A percentile compares a stretch with the other conserved stretches of the same genome.
phyloP scores from a whole-genome alignment of 495 filamentous ascomycete genomes.

The Aspergillus sclerotioniger region DNA sequence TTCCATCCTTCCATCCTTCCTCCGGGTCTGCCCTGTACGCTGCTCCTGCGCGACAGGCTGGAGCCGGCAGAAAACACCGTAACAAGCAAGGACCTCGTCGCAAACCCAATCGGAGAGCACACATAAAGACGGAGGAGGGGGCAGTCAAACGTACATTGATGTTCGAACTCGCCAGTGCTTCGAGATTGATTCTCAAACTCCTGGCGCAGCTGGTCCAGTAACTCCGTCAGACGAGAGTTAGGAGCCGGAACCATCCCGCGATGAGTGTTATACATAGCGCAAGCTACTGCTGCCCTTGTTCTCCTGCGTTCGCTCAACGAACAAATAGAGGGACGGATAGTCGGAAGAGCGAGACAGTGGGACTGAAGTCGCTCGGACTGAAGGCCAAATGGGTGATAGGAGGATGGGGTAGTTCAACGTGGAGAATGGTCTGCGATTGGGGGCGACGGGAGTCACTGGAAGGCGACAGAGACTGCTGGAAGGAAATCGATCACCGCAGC shows the following conservation, averaged over 20 bases:
- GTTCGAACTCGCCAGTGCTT: slow-evolving; percentile 78
- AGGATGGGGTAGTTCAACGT: slow-evolving; percentile 12
- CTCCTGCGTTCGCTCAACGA: neutral
- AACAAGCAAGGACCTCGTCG: neutral
- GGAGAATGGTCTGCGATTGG: neutral
- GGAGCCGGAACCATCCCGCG: slow-evolving; percentile 75
- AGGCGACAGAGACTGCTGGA: slow-evolving; percentile 19
- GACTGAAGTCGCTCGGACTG: slow-evolving; percentile 6
- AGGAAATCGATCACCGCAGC: slow-evolving; percentile 19
- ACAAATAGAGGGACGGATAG: slow-evolving; percentile 4
- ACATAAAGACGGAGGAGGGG: slow-evolving; percentile 9
- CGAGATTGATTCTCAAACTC: slow-evolving; percentile 85
- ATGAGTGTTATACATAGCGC: slow-evolving; percentile 84
- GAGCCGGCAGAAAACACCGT: neutral
- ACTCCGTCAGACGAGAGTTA: slow-evolving; percentile 79
- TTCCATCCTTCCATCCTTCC: neutral
- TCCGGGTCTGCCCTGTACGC: neutral
- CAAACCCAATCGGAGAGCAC: neutral
- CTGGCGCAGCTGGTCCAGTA: slow-evolving; percentile 82
- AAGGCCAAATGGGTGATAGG: slow-evolving; percentile 6
- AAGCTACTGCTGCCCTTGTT: slow-evolving; percentile 9
- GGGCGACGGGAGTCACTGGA: neutral
- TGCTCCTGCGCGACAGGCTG: neutral
- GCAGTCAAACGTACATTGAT: slow-evolving; percentile 69
- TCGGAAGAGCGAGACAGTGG: neutral